Evolutionary conservation across 2,329 filamentous ascomycete genomes (phyloP).

Genomic region (Eurotiales sp.): DNA sequence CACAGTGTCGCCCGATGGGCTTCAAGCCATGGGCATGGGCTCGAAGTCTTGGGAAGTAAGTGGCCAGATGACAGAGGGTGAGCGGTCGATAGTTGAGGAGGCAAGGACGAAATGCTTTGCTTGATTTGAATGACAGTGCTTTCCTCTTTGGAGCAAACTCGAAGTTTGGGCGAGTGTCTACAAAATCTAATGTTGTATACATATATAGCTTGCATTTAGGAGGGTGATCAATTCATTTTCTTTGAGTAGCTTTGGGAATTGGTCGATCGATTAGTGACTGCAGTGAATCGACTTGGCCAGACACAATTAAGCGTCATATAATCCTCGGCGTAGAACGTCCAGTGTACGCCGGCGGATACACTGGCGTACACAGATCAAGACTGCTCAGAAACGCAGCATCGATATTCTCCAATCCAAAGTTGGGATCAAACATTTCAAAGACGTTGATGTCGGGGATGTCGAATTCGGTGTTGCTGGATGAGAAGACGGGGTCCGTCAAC

Average conservation of each 20-base stretch:
- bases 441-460: not conserved
- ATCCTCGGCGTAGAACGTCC: not conserved
- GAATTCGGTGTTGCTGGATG: not conserved
- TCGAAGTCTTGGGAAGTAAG: conserved; percentile 48
- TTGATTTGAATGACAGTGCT: too few species aligned
- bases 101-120: conserved; percentile 55
- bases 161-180: too few species aligned
- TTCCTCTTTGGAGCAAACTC: too few species aligned
- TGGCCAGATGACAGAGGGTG: conserved; percentile 46
- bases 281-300: too few species aligned
- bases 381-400: conserved; percentile 7
- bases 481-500: too few species aligned
- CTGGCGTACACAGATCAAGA: conserved; percentile 7
- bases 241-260: too few species aligned
- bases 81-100: conserved; percentile 48
- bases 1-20: conserved; percentile 44
- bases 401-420: conserved; percentile 1
- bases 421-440: conserved; percentile 8
- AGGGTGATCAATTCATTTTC: too few species aligned
- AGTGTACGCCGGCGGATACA: not conserved
- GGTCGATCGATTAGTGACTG: too few species aligned
- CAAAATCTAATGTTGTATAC: too few species aligned
- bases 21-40: conserved; percentile 54
- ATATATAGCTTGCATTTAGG: too few species aligned
- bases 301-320: too few species aligned